phyloP scores from a whole-genome alignment of 768 basidiomycete species.

The Pleurotus platypus region DNA sequence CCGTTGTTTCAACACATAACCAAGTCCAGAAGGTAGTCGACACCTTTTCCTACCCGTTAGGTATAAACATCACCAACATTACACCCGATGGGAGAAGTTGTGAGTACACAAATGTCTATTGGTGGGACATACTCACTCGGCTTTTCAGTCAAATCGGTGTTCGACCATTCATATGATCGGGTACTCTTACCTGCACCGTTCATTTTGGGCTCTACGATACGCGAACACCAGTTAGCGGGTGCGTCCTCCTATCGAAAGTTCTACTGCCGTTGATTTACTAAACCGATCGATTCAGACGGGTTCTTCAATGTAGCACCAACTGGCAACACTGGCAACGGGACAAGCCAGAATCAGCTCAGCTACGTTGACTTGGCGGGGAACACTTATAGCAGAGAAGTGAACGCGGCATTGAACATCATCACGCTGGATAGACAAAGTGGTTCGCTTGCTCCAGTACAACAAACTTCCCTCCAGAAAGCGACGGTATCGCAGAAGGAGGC shows the following conservation, averaged over 20 bases:
- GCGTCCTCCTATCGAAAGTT: conserved; percentile 16
- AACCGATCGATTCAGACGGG: conserved; percentile 31
- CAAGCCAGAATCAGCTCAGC: conserved; percentile 62
- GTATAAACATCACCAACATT: conserved; percentile 38
- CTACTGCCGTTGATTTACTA: not conserved
- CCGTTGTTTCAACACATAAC: conserved; percentile 36
- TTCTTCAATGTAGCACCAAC: conserved; percentile 40
- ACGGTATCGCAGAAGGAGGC: not conserved
- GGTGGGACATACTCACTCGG: not conserved
- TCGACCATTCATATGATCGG: conserved; percentile 73
- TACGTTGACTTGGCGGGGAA: conserved; percentile 60
- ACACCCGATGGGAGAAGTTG: conserved; percentile 31
- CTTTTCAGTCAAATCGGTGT: conserved; percentile 40
- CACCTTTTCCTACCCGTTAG: conserved; percentile 41
- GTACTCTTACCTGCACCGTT: conserved; percentile 55
- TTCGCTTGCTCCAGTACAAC: conserved; percentile 28
- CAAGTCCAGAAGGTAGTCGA: conserved; percentile 35
- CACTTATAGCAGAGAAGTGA: conserved; percentile 58
- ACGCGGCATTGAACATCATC: conserved; percentile 59
- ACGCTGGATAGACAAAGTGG: conserved; percentile 57
- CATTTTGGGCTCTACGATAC: conserved; percentile 53
- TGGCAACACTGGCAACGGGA: conserved; percentile 64
- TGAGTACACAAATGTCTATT: conserved; percentile 18
- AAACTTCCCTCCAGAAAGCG: not conserved
- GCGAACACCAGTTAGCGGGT: conserved; percentile 59